Evolutionary conservation across 306 rosid species (phyloP), one percentile per base, ranked within the genome.

Genomic region (Begonia peltatifolia): DNA sequence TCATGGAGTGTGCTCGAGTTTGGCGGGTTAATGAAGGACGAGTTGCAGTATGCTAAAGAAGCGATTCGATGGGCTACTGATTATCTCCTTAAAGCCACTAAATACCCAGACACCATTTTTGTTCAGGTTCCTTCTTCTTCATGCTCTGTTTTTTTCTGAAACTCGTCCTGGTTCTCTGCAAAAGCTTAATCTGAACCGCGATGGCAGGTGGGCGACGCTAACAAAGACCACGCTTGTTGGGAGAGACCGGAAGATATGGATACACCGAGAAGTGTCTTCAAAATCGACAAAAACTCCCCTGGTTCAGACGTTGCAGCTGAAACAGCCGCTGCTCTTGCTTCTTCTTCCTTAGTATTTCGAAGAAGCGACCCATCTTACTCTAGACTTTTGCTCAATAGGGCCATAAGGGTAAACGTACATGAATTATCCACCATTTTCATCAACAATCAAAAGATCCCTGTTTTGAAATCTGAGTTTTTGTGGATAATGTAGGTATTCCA

Each of bases 191-290:
- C 38, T 30, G 38, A 20, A 30, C 38, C 6, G 3, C 38, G 9
- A 30, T 6, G 54, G 55, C 3, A 87, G 96, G 97, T 89, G 41
- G 96, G 96, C 4, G 82, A 88, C 62, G 96, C 94, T 10, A 78
- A 63, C 64, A 75, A 68, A 62, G 96, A 88, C 74, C 96, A 88
- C 15, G 82, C 94, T 50, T 88, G 96, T 54, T 84, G 96, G 96
- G 96, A 88, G 71, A 73, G 96, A 42, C 95, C 95, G 6, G 96
- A 88, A 49, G 96, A 88, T 53, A 88, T 88, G 96, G 96, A 88
- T 42, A 88, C 96, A 14, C 93, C 87, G n/a, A 78, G 95, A 57
- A 88, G 38, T 66, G 95, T 84, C 8, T 75, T 57, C 54, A 88
- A 84, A 75, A 71, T 88, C 1, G 96, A 88, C 42, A 71, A 38